phyloP scores from a whole-genome alignment of 352 stramenopile genomes.

The Phytophthora megakarya region DNA sequence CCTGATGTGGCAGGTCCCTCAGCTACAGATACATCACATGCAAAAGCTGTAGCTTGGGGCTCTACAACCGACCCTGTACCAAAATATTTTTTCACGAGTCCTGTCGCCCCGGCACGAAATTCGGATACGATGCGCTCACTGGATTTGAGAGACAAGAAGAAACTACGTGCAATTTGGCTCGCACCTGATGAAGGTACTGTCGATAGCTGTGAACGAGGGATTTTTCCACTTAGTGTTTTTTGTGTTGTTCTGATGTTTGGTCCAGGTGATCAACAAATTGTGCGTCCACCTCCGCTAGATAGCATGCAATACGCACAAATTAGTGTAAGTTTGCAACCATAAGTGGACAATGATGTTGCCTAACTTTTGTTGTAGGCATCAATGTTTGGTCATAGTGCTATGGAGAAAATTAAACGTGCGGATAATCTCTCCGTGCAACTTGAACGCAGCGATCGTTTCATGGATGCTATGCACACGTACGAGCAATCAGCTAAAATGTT shows the following conservation, averaged over 20 bases:
- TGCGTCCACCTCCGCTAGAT: constrained; percentile 58
- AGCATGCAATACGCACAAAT: constrained; percentile 71
- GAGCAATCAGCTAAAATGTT: constrained; percentile 77
- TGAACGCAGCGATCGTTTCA: constrained; percentile 62
- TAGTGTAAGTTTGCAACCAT: constrained; percentile 27
- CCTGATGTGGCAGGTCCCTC: constrained; percentile 27
- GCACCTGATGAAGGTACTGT: constrained; percentile 65
- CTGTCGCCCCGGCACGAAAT: constrained; percentile 11
- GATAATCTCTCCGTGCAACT: constrained; percentile 64
- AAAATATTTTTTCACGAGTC: constrained; percentile 37
- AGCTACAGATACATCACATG: constrained; percentile 1
- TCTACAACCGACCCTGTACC: background rate
- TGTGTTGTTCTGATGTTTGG: background rate
- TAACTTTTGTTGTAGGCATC: constrained; percentile 38
- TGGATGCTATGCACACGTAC: constrained; percentile 76
- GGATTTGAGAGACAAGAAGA: constrained; percentile 70
- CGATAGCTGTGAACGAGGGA: constrained; percentile 20
- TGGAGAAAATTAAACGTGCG: constrained; percentile 66
- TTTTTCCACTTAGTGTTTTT: background rate
- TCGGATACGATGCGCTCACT: constrained; percentile 35
- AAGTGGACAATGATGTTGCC: background rate
- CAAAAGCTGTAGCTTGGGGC: constrained; percentile 19
- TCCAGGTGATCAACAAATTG: constrained; percentile 61
- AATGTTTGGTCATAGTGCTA: constrained; percentile 58
- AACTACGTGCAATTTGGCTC: constrained; percentile 70